Percentiles rank a stretch among this genome's conserved stretches.
Evolutionary conservation across 1,284 basidiomycete genomes (phyloP).

Genomic region (Trichosporon asahii): DNA sequence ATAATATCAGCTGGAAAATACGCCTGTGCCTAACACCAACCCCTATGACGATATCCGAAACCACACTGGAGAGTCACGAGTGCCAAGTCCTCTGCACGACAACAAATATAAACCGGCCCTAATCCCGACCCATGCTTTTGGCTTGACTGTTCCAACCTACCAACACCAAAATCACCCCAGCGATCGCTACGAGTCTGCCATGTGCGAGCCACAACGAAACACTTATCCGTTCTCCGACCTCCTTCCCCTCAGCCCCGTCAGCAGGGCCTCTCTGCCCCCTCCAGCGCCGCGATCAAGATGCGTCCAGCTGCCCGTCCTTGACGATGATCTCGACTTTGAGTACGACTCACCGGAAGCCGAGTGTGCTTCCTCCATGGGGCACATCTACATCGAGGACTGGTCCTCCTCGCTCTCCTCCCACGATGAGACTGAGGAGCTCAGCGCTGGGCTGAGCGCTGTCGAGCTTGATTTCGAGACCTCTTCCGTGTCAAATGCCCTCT

Average conservation of each 20-base stretch:
- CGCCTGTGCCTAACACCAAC: not conserved
- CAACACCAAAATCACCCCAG: not conserved
- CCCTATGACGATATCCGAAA: constrained; percentile 6
- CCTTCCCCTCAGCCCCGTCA: not conserved
- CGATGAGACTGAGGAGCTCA: not conserved
- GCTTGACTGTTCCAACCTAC: not conserved
- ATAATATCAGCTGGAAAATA: not conserved
- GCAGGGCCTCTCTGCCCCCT: not conserved
- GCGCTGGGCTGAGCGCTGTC: not conserved
- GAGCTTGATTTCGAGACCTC: not conserved
- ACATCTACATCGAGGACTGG: not conserved
- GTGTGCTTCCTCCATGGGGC: not conserved
- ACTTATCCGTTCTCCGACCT: not conserved
- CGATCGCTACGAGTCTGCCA: not conserved
- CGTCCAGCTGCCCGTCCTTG: not conserved
- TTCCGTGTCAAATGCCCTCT: not conserved
- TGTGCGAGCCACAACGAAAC: constrained; percentile 1
- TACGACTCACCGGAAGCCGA: not conserved
- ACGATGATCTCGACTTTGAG: constrained; percentile 3
- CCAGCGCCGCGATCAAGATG: not conserved
- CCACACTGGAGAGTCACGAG: not conserved
- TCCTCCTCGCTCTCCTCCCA: not conserved
- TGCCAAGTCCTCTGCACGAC: not conserved
- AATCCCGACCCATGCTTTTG: not conserved
- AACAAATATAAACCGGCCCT: not conserved